Conservation (phyloP, 2,329 filamentous ascomycete genomes). For the Stagonosporopsis vannaccii region DNA sequence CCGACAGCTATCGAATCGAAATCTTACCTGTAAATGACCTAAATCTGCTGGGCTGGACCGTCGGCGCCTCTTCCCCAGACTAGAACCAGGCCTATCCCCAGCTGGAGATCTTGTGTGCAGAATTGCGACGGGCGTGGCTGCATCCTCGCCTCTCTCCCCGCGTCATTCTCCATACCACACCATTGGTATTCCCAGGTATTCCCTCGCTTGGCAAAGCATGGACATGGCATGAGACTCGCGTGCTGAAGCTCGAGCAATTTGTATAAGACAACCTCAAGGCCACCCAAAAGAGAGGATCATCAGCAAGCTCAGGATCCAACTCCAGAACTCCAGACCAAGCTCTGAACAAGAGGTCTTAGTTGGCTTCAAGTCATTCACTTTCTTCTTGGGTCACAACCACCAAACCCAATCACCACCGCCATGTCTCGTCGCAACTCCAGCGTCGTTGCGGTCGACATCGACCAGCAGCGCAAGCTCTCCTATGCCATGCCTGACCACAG, state of each 20-base stretch:
- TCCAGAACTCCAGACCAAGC: constrained; percentile 25
- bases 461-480: constrained; percentile 41
- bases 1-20: constrained; percentile 24
- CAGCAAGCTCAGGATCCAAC: constrained; percentile 24
- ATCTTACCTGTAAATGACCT: background rate
- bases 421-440: constrained; percentile 46
- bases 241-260: constrained; percentile 17
- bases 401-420: constrained; percentile 13
- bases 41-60: constrained; percentile 17
- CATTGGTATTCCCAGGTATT: constrained; percentile 17
- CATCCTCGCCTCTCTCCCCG: constrained; percentile 30
- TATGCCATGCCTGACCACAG: constrained; percentile 38
- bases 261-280: constrained; percentile 32
- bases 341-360: constrained; percentile 17
- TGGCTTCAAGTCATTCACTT: constrained; percentile 14
- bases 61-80: constrained; percentile 31
- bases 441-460: constrained; percentile 41
- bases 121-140: constrained; percentile 18
- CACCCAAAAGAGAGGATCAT: constrained; percentile 20
- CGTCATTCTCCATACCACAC: constrained; percentile 33
- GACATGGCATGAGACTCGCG: constrained; percentile 20
- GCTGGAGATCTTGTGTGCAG: constrained; percentile 14
- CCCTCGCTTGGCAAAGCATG: constrained; percentile 26
- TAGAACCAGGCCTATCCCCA: constrained; percentile 22
- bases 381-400: background rate